Base-by-base conservation (phyloP, 495 filamentous ascomycete species). In the Tuber umbilicatum region DNA sequence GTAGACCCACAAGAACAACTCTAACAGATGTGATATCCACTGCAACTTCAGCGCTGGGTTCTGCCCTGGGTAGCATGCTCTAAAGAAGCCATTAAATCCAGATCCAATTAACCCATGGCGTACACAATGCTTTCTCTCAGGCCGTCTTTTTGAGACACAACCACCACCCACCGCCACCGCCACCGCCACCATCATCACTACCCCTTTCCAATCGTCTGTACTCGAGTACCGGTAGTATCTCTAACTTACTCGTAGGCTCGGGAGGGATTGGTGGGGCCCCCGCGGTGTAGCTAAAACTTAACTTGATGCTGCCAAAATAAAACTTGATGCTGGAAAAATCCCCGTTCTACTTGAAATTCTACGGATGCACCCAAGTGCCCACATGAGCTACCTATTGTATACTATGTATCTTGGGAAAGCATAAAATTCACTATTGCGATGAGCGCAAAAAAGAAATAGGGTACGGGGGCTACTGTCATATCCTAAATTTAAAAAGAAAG, bases 401-500 rank as follows among this genome's bases (percentile, higher is more conserved):
- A 0, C 5, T 43, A 47, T 23, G 7, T 47, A 47, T 47, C 45
- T 47, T 47, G 45, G 45, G 45, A 47, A 23, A 12, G 7, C 7
- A 9, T 21, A 50, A 0, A 50, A 50, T 23, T 50, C 6, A 50
- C 23, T 21, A 23, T 50, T n/a, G 5, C 45, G 9, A n/a, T 50
- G 45, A 50, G 7, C 0, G 21, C 45, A 50, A 50, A 50, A n/a
- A 21, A 23, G 0, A 6, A 45, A 45, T 21, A 50, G 19, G 21
- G 3, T 50, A 50, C 0, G 45, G 21, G 16, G 3, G 19, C 17
- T 7, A 23, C 23, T 50, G 21, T 21, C 1, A 23, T 7, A n/a
- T 6, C 7, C 17, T n/a, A 21, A 50, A 50, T 19, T 17, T 4
- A 31, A 31, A 55, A 60, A 21, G 12, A 70, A 75, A 86, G 86